Percentiles rank a stretch among this genome's conserved stretches.
Evolutionary conservation across 345 rosid species (phyloP).

Genomic region (Theobroma cacao): DNA sequence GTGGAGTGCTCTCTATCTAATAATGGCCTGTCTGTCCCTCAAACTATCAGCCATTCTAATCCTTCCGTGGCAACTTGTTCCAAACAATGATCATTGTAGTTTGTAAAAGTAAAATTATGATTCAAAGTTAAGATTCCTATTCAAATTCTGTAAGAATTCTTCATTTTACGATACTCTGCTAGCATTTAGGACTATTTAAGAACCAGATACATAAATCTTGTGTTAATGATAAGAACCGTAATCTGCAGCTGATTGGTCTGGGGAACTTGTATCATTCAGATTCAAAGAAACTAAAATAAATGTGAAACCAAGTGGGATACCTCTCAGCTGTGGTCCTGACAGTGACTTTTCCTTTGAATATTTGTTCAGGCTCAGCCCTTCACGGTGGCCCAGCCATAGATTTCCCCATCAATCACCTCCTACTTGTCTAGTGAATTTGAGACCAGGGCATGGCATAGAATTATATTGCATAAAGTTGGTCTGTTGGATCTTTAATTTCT

Average conservation of each 20-base stretch:
- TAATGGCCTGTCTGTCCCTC: constrained; percentile 15
- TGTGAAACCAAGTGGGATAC: constrained; percentile 1
- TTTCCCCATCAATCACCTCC: not conserved
- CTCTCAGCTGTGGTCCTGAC: constrained; percentile 16
- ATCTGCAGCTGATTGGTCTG: not conserved
- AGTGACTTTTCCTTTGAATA: constrained; percentile 20
- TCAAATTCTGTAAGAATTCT: not conserved
- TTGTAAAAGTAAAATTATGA: not conserved
- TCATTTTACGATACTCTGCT: not conserved
- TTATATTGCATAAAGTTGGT: not conserved
- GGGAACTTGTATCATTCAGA: not conserved
- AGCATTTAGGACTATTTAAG: not conserved
- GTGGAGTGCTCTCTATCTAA: not conserved
- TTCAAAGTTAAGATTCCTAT: not conserved
- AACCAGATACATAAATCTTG: not conserved
- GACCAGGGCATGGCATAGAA: not conserved
- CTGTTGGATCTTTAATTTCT: not conserved
- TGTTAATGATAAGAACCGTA: not conserved
- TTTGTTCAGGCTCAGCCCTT: constrained; percentile 5
- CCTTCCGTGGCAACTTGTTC: not conserved
- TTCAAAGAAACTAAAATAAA: constrained; percentile 7
- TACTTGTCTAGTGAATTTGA: not conserved
- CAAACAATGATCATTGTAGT: not conserved
- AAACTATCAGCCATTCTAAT: not conserved
- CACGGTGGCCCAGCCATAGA: not conserved